Percentiles rank a stretch among this genome's conserved stretches.
phyloP scores from a whole-genome alignment of 495 filamentous ascomycete genomes.

The Penicillium paxilli region DNA sequence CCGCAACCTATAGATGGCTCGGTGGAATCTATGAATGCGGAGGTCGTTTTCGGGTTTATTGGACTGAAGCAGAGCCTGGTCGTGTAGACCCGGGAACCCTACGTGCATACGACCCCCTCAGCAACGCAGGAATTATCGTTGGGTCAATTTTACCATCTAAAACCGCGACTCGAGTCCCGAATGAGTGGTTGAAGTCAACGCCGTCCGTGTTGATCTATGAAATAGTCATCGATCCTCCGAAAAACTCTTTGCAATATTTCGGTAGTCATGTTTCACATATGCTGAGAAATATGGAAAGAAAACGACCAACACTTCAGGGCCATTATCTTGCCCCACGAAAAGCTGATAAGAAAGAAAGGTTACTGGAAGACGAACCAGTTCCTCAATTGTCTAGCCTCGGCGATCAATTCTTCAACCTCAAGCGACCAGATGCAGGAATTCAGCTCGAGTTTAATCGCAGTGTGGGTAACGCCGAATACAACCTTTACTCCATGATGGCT shows the following conservation, averaged over 20 bases:
- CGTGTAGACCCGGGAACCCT: slow-evolving; percentile 18
- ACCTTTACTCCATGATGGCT: not conserved
- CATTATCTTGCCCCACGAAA: too few species aligned
- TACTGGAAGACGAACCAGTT: too few species aligned
- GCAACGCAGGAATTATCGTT: slow-evolving; percentile 24
- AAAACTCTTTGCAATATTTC: not conserved
- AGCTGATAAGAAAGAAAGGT: too few species aligned
- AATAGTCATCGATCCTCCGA: slow-evolving; percentile 28
- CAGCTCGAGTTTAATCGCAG: not conserved
- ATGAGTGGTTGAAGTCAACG: slow-evolving; percentile 18
- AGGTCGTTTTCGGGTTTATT: slow-evolving; percentile 31
- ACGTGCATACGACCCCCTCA: slow-evolving; percentile 31
- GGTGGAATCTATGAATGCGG: slow-evolving; percentile 38
- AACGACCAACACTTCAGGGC: not conserved
- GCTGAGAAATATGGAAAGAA: not conserved
- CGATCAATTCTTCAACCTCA: not conserved
- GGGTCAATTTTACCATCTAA: slow-evolving; percentile 1
- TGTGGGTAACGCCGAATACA: not conserved
- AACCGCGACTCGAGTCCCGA: slow-evolving; percentile 20
- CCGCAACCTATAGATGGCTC: slow-evolving; percentile 41
- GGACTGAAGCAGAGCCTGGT: slow-evolving; percentile 31
- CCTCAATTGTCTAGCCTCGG: not conserved
- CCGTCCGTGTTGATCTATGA: slow-evolving; percentile 40
- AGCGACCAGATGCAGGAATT: not conserved
- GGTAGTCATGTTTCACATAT: not conserved